phyloP scores from a whole-genome alignment of 805 yeast genomes.

The Suhomyces pyralidae region DNA sequence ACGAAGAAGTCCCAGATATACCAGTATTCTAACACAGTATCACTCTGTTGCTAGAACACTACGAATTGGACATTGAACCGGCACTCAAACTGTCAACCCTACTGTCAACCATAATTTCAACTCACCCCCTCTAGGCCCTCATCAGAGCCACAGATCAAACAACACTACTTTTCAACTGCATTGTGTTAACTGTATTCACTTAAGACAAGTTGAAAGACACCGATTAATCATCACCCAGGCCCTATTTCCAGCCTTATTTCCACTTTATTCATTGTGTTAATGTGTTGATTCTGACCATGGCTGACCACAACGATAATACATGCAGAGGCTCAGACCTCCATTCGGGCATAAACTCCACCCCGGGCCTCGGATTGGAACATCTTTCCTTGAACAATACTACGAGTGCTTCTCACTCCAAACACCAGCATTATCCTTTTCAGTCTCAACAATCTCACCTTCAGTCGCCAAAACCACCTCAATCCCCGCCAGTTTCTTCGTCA shows the following conservation, averaged over 20 bases:
- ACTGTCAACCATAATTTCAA: no score
- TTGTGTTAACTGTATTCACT: no score
- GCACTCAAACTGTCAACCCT: background rate
- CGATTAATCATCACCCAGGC: no score
- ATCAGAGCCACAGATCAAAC: no score
- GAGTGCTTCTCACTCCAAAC: background rate
- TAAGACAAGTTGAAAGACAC: no score
- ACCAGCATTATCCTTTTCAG: background rate
- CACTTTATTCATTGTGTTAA: no score
- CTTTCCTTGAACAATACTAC: background rate
- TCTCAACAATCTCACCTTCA: background rate
- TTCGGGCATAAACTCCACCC: background rate
- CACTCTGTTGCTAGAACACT: no score
- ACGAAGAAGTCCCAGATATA: no score
- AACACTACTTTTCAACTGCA: no score
- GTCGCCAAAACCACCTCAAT: constrained; percentile 6
- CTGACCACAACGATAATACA: background rate
- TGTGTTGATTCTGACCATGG: background rate
- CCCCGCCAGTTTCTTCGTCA: constrained; percentile 3
- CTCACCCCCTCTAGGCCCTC: background rate
- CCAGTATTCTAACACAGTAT: no score
- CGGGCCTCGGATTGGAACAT: background rate
- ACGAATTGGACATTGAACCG: no score
- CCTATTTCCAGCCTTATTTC: no score
- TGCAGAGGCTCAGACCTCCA: background rate